phyloP scores from a whole-genome alignment of 345 rosid species.

The Conringia planisiliqua region DNA sequence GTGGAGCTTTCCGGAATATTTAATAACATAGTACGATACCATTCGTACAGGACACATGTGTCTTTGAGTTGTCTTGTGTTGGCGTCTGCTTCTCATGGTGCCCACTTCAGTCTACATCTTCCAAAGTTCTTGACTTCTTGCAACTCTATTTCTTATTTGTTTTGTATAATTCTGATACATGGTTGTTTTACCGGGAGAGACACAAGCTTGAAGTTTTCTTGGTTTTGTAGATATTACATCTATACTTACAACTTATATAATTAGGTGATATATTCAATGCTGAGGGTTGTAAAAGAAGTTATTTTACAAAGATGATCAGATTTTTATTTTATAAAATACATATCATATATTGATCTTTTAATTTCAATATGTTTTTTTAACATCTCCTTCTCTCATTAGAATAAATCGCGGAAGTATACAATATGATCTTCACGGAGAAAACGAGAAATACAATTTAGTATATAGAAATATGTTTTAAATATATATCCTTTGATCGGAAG shows the following conservation, averaged over 20 bases:
- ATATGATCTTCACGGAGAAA: too few relatives aligned
- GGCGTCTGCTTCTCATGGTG: neutral
- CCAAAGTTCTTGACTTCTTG: neutral
- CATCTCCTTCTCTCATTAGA: too few relatives aligned
- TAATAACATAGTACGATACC: slow-evolving; percentile 16
- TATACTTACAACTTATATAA: neutral
- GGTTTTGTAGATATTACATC: neutral
- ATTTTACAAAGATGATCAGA: neutral
- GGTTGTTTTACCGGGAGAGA: neutral
- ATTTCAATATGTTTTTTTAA: neutral
- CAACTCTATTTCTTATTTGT: neutral
- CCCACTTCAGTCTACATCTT: slow-evolving; percentile 7
- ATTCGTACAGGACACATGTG: slow-evolving; percentile 23
- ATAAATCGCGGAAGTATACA: too few relatives aligned
- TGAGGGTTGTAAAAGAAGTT: neutral
- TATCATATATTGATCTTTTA: neutral
- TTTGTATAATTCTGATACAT: neutral
- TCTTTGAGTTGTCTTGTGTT: slow-evolving; percentile 25
- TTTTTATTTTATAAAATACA: neutral
- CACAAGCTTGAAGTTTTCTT: neutral
- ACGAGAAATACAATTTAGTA: too few relatives aligned
- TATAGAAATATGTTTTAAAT: too few relatives aligned
- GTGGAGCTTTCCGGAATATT: slow-evolving; percentile 23
- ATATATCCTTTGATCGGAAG: too few relatives aligned
- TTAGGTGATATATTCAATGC: neutral